Evolutionary conservation across 2,329 filamentous ascomycete species (phyloP).

Genomic region (Didymella keratinophila): DNA sequence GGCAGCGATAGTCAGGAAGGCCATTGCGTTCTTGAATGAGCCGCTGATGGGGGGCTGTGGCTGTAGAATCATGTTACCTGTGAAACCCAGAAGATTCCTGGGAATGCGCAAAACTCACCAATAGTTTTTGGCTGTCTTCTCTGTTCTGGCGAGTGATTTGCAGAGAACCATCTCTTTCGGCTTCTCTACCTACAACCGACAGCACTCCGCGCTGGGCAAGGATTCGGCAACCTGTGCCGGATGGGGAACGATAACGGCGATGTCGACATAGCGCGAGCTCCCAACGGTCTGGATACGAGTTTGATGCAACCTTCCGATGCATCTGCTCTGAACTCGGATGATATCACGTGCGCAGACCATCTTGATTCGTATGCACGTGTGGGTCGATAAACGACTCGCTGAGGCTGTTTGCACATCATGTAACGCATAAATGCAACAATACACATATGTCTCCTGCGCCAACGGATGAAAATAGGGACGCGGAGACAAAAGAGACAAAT

Average conservation of each 20-base stretch:
- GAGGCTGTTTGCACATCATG: background rate
- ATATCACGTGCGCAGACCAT: background rate
- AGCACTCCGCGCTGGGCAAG: too few relatives aligned
- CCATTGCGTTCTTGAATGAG: background rate
- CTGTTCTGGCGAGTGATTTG: background rate
- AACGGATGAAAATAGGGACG: conserved; percentile 4
- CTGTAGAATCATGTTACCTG: too few relatives aligned
- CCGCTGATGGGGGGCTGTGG: background rate
- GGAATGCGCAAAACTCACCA: too few relatives aligned
- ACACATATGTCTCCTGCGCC: background rate
- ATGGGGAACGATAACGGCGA: background rate
- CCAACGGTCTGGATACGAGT: background rate
- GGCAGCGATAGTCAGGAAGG: background rate
- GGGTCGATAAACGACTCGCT: background rate
- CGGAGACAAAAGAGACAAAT: background rate
- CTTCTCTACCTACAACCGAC: background rate
- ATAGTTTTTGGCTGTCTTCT: background rate
- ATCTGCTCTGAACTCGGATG: background rate
- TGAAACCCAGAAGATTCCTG: background rate
- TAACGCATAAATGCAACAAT: conserved; percentile 12
- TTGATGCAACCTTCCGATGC: background rate
- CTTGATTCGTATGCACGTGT: background rate
- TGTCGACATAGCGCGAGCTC: background rate
- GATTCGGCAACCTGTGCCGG: background rate
- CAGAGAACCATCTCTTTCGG: background rate